Conservation (phyloP, 225 moss, liverwort and hornwort species). For the Neckera pumila region DNA sequence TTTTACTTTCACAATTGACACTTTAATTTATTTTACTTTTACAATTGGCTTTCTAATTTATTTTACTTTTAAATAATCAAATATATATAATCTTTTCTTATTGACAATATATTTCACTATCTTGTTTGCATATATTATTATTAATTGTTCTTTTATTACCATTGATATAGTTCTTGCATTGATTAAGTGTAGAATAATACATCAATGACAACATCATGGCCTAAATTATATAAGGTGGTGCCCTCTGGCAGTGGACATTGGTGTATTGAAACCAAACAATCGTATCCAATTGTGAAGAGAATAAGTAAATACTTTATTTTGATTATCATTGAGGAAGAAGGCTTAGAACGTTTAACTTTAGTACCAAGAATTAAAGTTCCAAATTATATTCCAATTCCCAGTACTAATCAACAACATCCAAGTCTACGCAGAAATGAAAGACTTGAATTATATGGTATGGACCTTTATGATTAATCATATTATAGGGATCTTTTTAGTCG, state of each 20-base stretch:
- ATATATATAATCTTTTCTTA: background rate
- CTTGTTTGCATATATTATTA: background rate
- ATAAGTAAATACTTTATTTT: background rate
- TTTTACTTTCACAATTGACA: background rate
- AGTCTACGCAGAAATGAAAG: background rate
- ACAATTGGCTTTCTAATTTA: no score
- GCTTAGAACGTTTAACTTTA: background rate
- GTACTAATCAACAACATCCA: background rate
- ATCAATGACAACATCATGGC: background rate
- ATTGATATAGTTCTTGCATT: background rate
- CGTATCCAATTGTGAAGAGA: background rate
- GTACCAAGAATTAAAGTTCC: background rate
- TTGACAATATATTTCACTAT: background rate
- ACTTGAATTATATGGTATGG: background rate
- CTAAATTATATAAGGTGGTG: background rate
- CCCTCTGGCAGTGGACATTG: background rate
- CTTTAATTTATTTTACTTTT: no score
- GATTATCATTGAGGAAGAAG: background rate
- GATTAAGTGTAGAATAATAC: background rate
- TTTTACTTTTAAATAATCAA: background rate
- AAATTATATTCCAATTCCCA: accelerated
- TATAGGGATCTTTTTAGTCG: accelerated
- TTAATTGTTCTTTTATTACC: no score
- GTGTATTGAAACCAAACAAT: background rate
- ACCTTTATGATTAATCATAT: background rate